A percentile compares a stretch with the other conserved stretches of the same genome.
Conservation (phyloP, 257 asterid genomes). For the Henckelia pumila region DNA sequence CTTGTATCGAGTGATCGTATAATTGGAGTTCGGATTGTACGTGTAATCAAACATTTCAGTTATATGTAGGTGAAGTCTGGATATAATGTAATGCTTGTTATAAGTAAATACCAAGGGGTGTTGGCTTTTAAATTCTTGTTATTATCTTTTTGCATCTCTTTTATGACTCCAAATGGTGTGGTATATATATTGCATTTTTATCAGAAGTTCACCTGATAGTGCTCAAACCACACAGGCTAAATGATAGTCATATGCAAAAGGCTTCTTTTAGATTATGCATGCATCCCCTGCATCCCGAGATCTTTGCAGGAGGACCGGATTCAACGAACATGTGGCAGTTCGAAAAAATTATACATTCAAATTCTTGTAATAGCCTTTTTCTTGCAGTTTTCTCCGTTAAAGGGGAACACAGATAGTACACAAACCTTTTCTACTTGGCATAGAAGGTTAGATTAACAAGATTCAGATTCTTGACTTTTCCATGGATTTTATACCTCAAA, state of each 20-base stretch:
- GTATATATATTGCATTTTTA: not conserved
- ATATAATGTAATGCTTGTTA: constrained; percentile 11
- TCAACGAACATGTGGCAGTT: not conserved
- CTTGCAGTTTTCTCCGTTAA: not conserved
- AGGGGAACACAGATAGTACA: not conserved
- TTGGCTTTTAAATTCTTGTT: not conserved
- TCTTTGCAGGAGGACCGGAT: not conserved
- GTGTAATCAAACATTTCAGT: not conserved
- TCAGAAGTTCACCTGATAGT: not conserved
- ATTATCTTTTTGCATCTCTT: not conserved
- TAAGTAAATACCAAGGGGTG: constrained; percentile 17
- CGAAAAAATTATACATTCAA: not conserved
- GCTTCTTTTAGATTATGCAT: not conserved
- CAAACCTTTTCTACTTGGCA: not conserved
- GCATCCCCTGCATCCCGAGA: not conserved
- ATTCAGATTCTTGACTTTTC: constrained; percentile 24
- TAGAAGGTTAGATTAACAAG: not conserved
- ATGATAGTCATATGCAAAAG: not conserved
- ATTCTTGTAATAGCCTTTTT: not conserved
- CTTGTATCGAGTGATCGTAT: constrained; percentile 12
- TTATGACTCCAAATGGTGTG: not conserved
- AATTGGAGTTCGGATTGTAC: not conserved
- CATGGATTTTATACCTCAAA: not conserved
- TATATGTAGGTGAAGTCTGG: constrained; percentile 10
- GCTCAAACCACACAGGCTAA: not conserved